These are phyloP conservation scores for Scytalidium sp. DNA, from an alignment of 2,329 filamentous ascomycete species.

Conservation along the genomic window DNA sequence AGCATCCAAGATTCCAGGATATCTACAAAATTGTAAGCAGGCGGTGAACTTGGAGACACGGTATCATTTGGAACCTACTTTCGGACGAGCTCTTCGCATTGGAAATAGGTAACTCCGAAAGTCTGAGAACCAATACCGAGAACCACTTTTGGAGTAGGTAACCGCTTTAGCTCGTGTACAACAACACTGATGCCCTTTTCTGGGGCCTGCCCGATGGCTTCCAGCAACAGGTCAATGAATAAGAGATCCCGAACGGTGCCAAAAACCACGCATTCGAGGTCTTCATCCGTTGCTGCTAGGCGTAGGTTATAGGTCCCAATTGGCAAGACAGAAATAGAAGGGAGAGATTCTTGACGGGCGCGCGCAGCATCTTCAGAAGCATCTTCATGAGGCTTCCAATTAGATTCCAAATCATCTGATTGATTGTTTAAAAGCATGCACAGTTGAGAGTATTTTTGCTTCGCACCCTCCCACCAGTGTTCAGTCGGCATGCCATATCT, in stretches of 20 bases:
- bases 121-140: slow-evolving; percentile 6
- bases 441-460: neutral
- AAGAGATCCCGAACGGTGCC: slow-evolving; percentile 6
- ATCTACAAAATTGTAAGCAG: neutral
- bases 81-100: slow-evolving; percentile 11
- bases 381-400: too few relatives aligned
- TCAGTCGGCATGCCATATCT: neutral
- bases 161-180: slow-evolving; percentile 9
- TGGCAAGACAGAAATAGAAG: slow-evolving; percentile 7
- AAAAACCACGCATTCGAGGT: slow-evolving; percentile 11
- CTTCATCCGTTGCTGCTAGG: slow-evolving; percentile 8
- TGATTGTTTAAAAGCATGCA: neutral
- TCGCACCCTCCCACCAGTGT: neutral
- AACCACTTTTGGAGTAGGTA: slow-evolving; percentile 2
- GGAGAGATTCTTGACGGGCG: neutral
- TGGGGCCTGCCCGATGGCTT: neutral
- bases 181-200: neutral
- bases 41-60: too few relatives aligned
- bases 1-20: neutral
- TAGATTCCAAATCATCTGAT: too few relatives aligned
- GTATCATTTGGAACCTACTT: too few relatives aligned
- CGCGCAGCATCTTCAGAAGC: too few relatives aligned
- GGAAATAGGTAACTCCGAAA: slow-evolving; percentile 14
- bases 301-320: slow-evolving; percentile 5
- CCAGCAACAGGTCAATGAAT: slow-evolving; percentile 11